Evolutionary conservation across 116 monocot genomes (phyloP), one percentile per base, ranked within the genome.

Genomic region (Cymodocea nodosa): DNA sequence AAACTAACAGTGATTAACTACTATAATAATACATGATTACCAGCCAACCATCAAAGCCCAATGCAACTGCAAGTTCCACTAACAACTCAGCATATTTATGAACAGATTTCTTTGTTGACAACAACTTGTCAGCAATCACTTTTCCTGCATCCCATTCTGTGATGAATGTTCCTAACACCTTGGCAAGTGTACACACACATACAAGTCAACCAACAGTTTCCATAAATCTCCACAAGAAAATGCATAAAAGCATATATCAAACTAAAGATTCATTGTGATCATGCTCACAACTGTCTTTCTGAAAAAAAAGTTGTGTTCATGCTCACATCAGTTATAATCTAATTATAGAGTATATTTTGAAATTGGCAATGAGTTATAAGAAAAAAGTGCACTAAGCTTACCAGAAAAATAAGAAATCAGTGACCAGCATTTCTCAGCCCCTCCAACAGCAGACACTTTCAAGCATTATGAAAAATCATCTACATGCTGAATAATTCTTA

Each of bases 31-130:
- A 18, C 44, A 66, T 34, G 52, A 67, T 80, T 78, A 98, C 97
- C 79, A 98, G 97, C 97, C 97, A 98, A 17, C 97, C 97, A 78
- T 97, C 97, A 68, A 97, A 97, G 10, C 88, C 83, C 70, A 97
- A 80, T 44, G 65, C 61, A 37, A 22, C 35, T 68, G 97, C 85
- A 49, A 97, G 69, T 67, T 97, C 91, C 51, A 82, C 68, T 56
- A 98, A 76, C 50, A 80, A 52, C 50, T 91, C 84, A 52, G 97
- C 97, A 79, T 91, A 98, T 78, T 81, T 77, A 71, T 25, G 73
- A 73, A 86, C 78, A 68, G 87, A 88, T 9, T 78, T 75, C 71
- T 78, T 75, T 36, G 92, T 77, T 37, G 73, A 62, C 30, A 98
- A 71, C 76, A 98, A 78, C 35, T 57, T 77, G 19, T 79, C 66